Conservation (phyloP, 2,329 filamentous ascomycete genomes). For the Iodosphaeria phyllophila region DNA sequence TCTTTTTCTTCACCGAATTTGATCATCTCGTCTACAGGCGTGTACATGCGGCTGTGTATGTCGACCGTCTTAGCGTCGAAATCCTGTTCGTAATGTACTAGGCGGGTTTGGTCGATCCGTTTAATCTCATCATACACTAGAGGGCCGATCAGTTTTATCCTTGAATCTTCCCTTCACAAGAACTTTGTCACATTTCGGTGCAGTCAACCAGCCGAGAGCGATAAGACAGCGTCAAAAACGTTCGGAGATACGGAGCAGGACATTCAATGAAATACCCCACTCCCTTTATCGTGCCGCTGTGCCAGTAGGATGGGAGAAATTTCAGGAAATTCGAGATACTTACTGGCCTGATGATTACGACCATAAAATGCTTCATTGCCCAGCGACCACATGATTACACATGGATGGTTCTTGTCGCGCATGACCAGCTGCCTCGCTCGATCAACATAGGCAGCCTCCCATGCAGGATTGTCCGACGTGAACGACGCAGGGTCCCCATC, state of each 20-base stretch:
- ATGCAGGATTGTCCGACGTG: conserved; percentile 39
- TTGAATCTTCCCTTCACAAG: too few species aligned
- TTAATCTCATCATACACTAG: conserved; percentile 49
- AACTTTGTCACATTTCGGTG: too few species aligned
- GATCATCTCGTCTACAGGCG: conserved; percentile 25
- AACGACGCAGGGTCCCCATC: conserved; percentile 25
- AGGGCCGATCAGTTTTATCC: too few species aligned
- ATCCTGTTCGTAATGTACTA: conserved; percentile 50
- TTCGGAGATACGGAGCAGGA: too few species aligned
- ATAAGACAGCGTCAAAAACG: too few species aligned
- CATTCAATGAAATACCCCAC: too few species aligned
- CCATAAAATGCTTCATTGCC: conserved; percentile 59
- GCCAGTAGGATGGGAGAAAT: too few species aligned
- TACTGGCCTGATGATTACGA: conserved; percentile 43
- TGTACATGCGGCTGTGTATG: conserved; percentile 49
- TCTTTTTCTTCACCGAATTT: conserved; percentile 19
- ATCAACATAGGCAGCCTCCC: conserved; percentile 47
- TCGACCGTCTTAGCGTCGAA: conserved; percentile 36
- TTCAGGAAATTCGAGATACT: too few species aligned
- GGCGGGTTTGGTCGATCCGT: conserved; percentile 32
- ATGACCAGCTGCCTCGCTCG: conserved; percentile 44
- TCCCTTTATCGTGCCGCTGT: too few species aligned
- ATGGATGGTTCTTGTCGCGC: conserved; percentile 40
- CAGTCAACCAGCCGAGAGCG: too few species aligned
- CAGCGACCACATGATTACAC: conserved; percentile 51